phyloP scores from a whole-genome alignment of 2,329 filamentous ascomycete species.

The Aspergillus clavatus region DNA sequence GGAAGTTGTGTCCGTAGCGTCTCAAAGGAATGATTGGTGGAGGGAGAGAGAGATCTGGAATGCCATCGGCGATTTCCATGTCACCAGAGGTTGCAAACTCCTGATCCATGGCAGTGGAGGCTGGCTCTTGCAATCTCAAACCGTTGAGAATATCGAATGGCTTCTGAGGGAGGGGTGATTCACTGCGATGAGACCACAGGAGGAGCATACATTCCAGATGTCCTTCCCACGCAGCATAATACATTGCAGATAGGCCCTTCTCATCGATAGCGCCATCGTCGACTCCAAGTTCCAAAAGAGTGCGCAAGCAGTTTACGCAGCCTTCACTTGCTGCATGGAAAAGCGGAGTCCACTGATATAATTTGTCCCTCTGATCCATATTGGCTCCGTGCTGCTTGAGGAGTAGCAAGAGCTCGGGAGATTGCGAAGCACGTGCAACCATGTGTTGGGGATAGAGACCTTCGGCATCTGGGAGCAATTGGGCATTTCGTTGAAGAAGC shows the following conservation, averaged over 20 bases:
- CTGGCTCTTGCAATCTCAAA: constrained; percentile 25
- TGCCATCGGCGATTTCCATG: constrained; percentile 71
- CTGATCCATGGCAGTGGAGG: constrained; percentile 21
- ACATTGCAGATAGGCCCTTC: constrained; percentile 90
- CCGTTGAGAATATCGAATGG: constrained; percentile 35
- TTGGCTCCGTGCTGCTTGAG: constrained; percentile 83
- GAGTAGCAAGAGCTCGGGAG: constrained; percentile 70
- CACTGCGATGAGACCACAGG: constrained; percentile 48
- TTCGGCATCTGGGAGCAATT: constrained; percentile 89
- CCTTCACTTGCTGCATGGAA: constrained; percentile 97
- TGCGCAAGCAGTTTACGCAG: constrained; percentile 80
- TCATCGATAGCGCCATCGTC: constrained; percentile 80
- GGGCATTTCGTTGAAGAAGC: constrained; percentile 72
- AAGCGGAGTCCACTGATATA: constrained; percentile 95
- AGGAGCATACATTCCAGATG: constrained; percentile 91
- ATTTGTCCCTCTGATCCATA: constrained; percentile 85
- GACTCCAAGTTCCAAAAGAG: constrained; percentile 72
- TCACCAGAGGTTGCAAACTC: constrained; percentile 52
- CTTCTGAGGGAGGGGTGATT: constrained; percentile 21
- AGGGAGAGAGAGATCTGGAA: constrained; percentile 84
- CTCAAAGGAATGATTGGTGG: constrained; percentile 93
- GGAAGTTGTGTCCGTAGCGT: constrained; percentile 95
- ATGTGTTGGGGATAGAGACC: constrained; percentile 96
- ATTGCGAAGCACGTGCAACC: constrained; percentile 82
- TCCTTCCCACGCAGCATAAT: constrained; percentile 98